Evolutionary conservation across 179 eudicot genomes (phyloP).

Genomic region (Beta lomatogona): DNA sequence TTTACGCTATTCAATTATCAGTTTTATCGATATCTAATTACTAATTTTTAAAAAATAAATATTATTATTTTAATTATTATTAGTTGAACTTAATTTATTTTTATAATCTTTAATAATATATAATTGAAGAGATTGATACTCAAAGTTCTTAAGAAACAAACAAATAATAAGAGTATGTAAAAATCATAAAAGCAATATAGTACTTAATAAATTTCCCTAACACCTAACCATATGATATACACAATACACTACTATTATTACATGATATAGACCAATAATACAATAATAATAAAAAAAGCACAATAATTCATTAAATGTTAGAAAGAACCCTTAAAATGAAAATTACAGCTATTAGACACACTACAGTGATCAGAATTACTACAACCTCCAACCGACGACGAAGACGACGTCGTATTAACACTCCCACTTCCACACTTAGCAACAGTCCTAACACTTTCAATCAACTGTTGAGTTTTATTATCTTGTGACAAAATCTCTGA

Average conservation of each 20-base stretch:
- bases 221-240: not conserved
- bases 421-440: slow-evolving; percentile 55
- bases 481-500: slow-evolving; percentile 56
- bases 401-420: slow-evolving; percentile 11
- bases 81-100: too few species aligned
- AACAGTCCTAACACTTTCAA: slow-evolving; percentile 54
- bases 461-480: slow-evolving; percentile 49
- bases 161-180: not conserved
- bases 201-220: not conserved
- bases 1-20: too few species aligned
- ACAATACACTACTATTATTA: not conserved
- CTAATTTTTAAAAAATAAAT: too few species aligned
- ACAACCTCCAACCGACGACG: slow-evolving; percentile 27
- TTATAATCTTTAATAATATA: too few species aligned
- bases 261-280: not conserved
- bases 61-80: too few species aligned
- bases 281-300: not conserved
- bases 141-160: too few species aligned
- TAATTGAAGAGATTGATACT: too few species aligned
- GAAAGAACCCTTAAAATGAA: slow-evolving; percentile 4
- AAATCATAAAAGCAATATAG: not conserved
- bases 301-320: not conserved
- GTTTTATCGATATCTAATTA: too few species aligned
- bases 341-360: slow-evolving; percentile 29
- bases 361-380: slow-evolving; percentile 28